Percentiles rank a stretch among this genome's conserved stretches.
phyloP scores from a whole-genome alignment of 257 asterid species.

The Salvia splendens region DNA sequence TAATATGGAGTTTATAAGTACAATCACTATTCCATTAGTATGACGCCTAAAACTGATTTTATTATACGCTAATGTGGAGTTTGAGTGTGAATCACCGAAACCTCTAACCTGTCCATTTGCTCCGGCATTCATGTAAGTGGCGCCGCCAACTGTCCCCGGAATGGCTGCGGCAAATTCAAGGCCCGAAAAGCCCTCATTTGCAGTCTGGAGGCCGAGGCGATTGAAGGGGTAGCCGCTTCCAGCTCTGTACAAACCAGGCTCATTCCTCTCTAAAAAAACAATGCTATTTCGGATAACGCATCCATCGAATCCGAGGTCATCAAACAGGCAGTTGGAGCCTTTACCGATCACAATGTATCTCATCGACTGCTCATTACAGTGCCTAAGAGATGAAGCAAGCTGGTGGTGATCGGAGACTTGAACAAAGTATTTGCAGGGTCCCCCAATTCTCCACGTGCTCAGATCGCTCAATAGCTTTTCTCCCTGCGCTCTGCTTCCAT shows the following conservation, averaged over 20 bases:
- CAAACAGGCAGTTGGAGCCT: constrained; percentile 51
- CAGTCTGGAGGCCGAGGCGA: constrained; percentile 39
- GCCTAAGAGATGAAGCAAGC: constrained; percentile 47
- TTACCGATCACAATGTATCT: constrained; percentile 47
- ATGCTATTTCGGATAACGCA: constrained; percentile 47
- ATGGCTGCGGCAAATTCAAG: constrained; percentile 55
- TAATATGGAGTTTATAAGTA: no score
- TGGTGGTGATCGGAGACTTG: constrained; percentile 47
- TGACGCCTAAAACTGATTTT: no score
- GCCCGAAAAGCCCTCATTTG: constrained; percentile 43
- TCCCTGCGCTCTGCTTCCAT: constrained; percentile 23
- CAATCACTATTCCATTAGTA: no score
- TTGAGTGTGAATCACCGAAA: neutral
- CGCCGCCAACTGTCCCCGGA: constrained; percentile 54
- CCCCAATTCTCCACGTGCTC: constrained; percentile 55
- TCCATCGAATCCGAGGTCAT: constrained; percentile 50
- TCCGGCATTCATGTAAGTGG: constrained; percentile 54
- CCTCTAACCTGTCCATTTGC: constrained; percentile 47
- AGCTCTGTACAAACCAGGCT: constrained; percentile 42
- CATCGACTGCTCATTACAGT: constrained; percentile 40
- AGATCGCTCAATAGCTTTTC: constrained; percentile 42
- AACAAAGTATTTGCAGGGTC: constrained; percentile 48
- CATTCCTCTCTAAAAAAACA: constrained; percentile 42
- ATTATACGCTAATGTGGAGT: no score
- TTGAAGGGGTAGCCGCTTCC: constrained; percentile 54